These are phyloP conservation scores for Helichrysum umbraculigerum DNA, from an alignment of 129 eudicot genomes.

Conservation along the genomic window DNA sequence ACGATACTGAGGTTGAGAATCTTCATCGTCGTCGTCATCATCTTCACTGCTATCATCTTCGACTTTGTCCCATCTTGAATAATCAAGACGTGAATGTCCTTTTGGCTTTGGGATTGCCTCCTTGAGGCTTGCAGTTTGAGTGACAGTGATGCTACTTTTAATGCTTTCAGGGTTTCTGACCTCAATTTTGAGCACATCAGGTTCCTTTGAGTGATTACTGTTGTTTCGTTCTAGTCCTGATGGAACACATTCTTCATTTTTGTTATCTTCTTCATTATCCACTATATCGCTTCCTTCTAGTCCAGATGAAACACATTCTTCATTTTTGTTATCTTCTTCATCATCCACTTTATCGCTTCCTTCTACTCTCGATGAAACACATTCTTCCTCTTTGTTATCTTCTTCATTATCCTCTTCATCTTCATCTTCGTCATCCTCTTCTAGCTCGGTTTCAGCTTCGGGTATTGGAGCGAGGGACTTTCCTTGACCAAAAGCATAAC, in stretches of 20 bases:
- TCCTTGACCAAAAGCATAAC: conserved; percentile 56
- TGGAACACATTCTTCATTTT: conserved; percentile 24
- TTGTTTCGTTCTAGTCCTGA: conserved; percentile 28
- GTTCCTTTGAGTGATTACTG: conserved; percentile 8
- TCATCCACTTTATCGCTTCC: conserved; percentile 35
- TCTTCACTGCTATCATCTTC: conserved; percentile 88
- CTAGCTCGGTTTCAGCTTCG: conserved; percentile 78
- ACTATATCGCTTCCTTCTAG: conserved; percentile 19
- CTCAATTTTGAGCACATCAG: conserved; percentile 19
- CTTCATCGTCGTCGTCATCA: conserved; percentile 77
- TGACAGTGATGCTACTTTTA: conserved; percentile 19
- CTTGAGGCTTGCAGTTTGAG: conserved; percentile 31
- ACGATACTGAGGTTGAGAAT: conserved; percentile 76
- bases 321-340: conserved; percentile 52
- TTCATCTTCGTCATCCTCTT: conserved; percentile 63
- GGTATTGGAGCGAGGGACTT: conserved; percentile 97
- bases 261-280: conserved; percentile 20
- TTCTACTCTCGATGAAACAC: background rate
- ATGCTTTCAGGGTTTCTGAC: conserved; percentile 23
- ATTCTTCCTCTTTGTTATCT: conserved; percentile 57
- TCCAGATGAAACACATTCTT: conserved; percentile 22
- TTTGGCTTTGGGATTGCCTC: conserved; percentile 72
- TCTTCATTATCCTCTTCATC: conserved; percentile 57
- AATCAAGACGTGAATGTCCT: conserved; percentile 87
- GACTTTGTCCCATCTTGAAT: conserved; percentile 87